These are phyloP conservation scores for Podospora appendiculata DNA, from an alignment of 495 filamentous ascomycete genomes.

Conservation along the genomic window DNA sequence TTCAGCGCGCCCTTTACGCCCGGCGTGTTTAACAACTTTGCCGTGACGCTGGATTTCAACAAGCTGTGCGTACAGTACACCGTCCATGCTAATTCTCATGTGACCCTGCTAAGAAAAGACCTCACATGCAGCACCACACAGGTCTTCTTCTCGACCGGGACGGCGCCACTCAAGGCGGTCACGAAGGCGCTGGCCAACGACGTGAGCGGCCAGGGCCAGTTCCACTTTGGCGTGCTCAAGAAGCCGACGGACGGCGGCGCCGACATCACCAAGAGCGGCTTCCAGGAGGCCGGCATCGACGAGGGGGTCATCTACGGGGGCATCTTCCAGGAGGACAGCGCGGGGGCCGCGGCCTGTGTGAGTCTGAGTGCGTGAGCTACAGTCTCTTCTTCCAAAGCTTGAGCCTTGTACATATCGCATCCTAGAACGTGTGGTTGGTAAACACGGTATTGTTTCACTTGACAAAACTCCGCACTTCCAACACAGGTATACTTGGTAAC, in stretches of 20 bases:
- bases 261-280: slow-evolving; percentile 32
- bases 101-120: not conserved
- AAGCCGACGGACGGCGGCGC: slow-evolving; percentile 27
- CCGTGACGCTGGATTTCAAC: slow-evolving; percentile 35
- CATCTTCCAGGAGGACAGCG: slow-evolving; percentile 38
- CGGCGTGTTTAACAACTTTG: slow-evolving; percentile 40
- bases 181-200: slow-evolving; percentile 29
- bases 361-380: slow-evolving; percentile 13
- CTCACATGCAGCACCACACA: slow-evolving; percentile 24
- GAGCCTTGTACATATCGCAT: no score
- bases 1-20: slow-evolving; percentile 30
- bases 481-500: no score
- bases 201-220: slow-evolving; percentile 37
- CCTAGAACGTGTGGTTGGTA: no score
- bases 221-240: slow-evolving; percentile 41
- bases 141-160: slow-evolving; percentile 31
- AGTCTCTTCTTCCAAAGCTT: no score
- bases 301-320: slow-evolving; percentile 41
- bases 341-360: slow-evolving; percentile 21
- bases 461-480: no score
- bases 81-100: not conserved
- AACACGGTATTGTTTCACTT: no score
- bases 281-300: slow-evolving; percentile 31
- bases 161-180: slow-evolving; percentile 21
- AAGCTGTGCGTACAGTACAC: slow-evolving; percentile 23